These are phyloP conservation scores for Colletotrichum destructivum DNA, from an alignment of 2,329 filamentous ascomycete species.

Conservation along the genomic window DNA sequence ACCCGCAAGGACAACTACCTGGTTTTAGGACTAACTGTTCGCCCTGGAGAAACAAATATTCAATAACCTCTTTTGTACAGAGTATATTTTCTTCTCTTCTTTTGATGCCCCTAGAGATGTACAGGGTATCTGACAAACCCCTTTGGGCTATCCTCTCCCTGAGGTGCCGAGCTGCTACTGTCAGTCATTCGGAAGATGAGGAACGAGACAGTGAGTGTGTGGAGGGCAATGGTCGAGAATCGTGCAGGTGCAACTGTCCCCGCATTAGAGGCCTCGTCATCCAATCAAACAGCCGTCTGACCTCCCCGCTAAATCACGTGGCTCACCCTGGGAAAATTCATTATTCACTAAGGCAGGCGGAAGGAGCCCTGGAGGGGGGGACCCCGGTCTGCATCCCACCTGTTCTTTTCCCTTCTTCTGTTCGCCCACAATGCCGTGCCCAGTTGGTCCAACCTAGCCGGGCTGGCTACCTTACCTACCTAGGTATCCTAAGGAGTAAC, in stretches of 20 bases:
- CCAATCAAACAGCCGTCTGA: constrained; percentile 36
- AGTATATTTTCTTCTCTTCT: too few relatives aligned
- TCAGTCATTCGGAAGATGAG: not conserved
- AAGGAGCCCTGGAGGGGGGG: constrained; percentile 19
- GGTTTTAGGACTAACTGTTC: not conserved
- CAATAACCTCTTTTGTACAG: constrained; percentile 1
- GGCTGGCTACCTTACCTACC: not conserved
- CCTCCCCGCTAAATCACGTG: constrained; percentile 41
- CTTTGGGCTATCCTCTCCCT: constrained; percentile 15
- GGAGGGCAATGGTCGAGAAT: constrained; percentile 26
- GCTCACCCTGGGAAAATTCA: constrained; percentile 27
- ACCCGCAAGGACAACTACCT: not conserved
- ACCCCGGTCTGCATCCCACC: constrained; percentile 30
- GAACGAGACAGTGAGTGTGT: not conserved
- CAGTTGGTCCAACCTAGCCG: not conserved
- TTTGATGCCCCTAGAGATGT: too few relatives aligned
- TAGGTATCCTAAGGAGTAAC: not conserved
- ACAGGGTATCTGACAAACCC: not conserved
- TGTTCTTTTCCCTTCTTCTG: constrained; percentile 34
- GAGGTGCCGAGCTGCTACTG: constrained; percentile 11
- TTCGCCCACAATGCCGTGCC: not conserved
- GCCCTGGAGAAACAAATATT: not conserved
- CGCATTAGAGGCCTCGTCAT: constrained; percentile 8
- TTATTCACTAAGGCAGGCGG: constrained; percentile 26
- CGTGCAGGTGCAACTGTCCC: constrained; percentile 32